Conservation (phyloP, 164 flowering plant genomes). For the Nymphaea colorata region DNA sequence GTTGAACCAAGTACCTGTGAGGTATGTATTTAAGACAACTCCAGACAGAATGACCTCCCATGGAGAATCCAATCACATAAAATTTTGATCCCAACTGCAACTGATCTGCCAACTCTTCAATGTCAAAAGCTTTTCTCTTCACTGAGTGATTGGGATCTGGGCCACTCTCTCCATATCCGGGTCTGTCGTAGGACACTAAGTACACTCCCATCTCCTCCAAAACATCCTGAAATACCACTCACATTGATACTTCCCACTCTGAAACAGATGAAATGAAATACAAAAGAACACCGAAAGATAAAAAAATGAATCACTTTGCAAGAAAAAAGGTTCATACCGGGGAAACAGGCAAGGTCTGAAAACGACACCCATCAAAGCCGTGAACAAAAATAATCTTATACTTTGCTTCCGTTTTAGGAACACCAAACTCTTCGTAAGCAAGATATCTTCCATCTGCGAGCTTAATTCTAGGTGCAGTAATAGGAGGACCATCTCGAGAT, state of each 20-base stretch:
- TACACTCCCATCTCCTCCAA: conserved; percentile 41
- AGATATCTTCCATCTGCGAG: conserved; percentile 72
- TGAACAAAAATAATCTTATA: conserved; percentile 46
- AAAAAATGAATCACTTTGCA: not conserved
- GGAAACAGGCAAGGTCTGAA: conserved; percentile 21
- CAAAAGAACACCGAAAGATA: not conserved
- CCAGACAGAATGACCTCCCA: conserved; percentile 2
- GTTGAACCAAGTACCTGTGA: conserved; percentile 1
- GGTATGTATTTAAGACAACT: conserved; percentile 4
- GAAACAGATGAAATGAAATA: not conserved
- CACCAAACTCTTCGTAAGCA: conserved; percentile 67
- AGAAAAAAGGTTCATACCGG: conserved; percentile 24
- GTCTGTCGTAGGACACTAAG: conserved; percentile 51
- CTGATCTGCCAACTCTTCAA: conserved; percentile 68
- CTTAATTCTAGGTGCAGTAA: conserved; percentile 57
- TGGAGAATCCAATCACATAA: conserved; percentile 18
- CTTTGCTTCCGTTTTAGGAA: conserved; percentile 42
- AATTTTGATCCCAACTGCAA: conserved; percentile 49
- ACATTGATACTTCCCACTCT: not conserved
- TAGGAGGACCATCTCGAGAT: conserved; percentile 43
- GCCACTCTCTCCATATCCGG: conserved; percentile 77
- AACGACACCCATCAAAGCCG: conserved; percentile 43
- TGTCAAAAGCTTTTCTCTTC: conserved; percentile 46
- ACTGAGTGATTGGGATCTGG: conserved; percentile 43
- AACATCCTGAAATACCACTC: conserved; percentile 26